These are phyloP conservation scores for Macroventuria anomochaeta DNA, from an alignment of 2,329 filamentous ascomycete species.

Conservation along the genomic window DNA sequence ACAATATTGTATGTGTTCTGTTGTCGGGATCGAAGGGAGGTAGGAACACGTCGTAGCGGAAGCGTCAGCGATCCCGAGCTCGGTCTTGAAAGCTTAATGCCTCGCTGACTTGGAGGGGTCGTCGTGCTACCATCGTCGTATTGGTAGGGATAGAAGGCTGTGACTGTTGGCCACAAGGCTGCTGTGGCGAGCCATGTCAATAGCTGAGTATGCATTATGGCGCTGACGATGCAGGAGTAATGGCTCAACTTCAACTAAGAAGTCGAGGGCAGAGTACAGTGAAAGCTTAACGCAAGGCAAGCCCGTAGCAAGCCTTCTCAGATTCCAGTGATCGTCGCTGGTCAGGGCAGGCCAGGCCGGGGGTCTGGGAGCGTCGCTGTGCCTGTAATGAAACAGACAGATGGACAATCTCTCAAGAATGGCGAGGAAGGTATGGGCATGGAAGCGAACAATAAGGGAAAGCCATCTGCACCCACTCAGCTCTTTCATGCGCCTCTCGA, in stretches of 20 bases:
- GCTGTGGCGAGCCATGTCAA: constrained; percentile 33
- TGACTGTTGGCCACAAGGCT: constrained; percentile 33
- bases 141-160: constrained; percentile 47
- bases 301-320: neutral
- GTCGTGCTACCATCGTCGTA: constrained; percentile 21
- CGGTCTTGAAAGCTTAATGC: neutral
- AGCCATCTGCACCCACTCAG: constrained; percentile 3
- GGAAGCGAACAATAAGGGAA: neutral
- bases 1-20: constrained; percentile 58
- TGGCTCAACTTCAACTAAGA: constrained; percentile 10
- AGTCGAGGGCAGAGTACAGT: constrained; percentile 4
- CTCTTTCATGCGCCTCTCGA: constrained; percentile 7
- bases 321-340: constrained; percentile 3
- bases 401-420: neutral
- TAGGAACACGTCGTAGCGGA: constrained; percentile 39
- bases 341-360: constrained; percentile 12
- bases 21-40: constrained; percentile 49
- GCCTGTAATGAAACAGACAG: neutral
- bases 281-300: constrained; percentile 1
- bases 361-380: neutral
- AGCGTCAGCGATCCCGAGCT: constrained; percentile 28
- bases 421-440: neutral
- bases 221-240: neutral
- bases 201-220: constrained; percentile 36
- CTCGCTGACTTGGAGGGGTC: constrained; percentile 17